A percentile compares a stretch with the other conserved stretches of the same genome.
These are phyloP conservation scores for Colletotrichum sublineola DNA, from an alignment of 2,329 filamentous ascomycete species.

Conservation along the genomic window DNA sequence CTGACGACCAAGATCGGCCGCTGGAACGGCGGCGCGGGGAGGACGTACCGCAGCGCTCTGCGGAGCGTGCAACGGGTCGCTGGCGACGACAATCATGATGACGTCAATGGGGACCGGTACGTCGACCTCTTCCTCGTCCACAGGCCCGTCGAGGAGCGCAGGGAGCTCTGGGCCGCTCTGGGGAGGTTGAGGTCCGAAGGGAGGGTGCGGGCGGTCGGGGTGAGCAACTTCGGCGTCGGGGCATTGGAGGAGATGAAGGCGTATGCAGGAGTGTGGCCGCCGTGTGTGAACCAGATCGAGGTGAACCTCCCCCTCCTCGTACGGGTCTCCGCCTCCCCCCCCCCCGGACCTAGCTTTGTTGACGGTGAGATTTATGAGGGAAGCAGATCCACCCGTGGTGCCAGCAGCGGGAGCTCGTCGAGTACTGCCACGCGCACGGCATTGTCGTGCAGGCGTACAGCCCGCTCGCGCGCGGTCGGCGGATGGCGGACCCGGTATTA, in stretches of 20 bases:
- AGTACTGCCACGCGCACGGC: slow-evolving; percentile 80
- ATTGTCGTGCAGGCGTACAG: slow-evolving; percentile 66
- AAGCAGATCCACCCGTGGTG: slow-evolving; percentile 79
- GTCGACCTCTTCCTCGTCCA: slow-evolving; percentile 81
- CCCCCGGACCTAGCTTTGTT: slow-evolving; percentile 55
- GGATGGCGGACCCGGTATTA: slow-evolving; percentile 67
- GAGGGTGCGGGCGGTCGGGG: slow-evolving; percentile 74
- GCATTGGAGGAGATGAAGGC: slow-evolving; percentile 77
- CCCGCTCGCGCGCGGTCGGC: slow-evolving; percentile 52
- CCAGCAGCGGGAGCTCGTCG: slow-evolving; percentile 61
- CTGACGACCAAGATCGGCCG: slow-evolving; percentile 78
- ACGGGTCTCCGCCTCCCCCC: too few species aligned
- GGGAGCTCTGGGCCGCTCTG: slow-evolving; percentile 75
- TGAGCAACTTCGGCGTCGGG: slow-evolving; percentile 78
- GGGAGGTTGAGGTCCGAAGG: slow-evolving; percentile 73
- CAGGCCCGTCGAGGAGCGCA: slow-evolving; percentile 68
- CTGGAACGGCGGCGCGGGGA: slow-evolving; percentile 65
- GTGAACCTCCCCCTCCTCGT: slow-evolving; percentile 55
- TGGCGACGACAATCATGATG: slow-evolving; percentile 40
- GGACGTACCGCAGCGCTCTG: slow-evolving; percentile 69
- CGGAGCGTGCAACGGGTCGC: slow-evolving; percentile 74
- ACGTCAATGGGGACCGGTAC: slow-evolving; percentile 63
- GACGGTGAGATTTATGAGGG: slow-evolving; percentile 49
- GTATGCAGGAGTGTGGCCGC: slow-evolving; percentile 76
- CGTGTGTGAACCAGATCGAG: slow-evolving; percentile 81